Conservation (phyloP, 2,329 filamentous ascomycete genomes). For the Sphaerulina vaccinii region DNA sequence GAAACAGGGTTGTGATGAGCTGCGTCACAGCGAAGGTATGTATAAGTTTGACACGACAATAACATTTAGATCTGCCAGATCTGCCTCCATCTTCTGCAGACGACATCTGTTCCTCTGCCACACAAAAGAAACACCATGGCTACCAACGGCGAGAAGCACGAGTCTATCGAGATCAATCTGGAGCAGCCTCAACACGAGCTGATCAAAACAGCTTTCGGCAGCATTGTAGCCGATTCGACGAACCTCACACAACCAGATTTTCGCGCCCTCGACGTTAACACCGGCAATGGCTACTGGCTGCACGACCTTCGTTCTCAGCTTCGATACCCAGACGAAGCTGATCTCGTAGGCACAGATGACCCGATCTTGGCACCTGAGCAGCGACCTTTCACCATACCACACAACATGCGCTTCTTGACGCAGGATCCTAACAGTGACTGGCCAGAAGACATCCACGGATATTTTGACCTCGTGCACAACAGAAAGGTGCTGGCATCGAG, state of each 20-base stretch:
- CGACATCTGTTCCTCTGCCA: too few species aligned
- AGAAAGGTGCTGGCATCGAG: neutral
- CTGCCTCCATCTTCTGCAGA: too few species aligned
- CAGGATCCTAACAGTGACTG: slow-evolving; percentile 6
- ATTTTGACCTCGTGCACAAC: slow-evolving; percentile 14
- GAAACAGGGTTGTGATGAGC: too few species aligned
- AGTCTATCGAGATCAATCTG: neutral
- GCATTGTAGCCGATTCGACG: neutral
- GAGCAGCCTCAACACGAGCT: slow-evolving; percentile 7
- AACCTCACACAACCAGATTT: slow-evolving; percentile 3
- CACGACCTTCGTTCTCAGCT: slow-evolving; percentile 11
- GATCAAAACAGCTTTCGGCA: slow-evolving; percentile 6
- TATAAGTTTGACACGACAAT: too few species aligned
- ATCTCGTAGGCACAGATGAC: slow-evolving; percentile 14
- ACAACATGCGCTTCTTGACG: slow-evolving; percentile 14
- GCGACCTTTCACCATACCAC: slow-evolving; percentile 11
- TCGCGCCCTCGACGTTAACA: slow-evolving; percentile 9
- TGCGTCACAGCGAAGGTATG: too few species aligned
- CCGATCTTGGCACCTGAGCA: slow-evolving; percentile 5
- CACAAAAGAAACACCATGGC: neutral
- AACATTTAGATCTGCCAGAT: too few species aligned
- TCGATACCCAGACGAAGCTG: slow-evolving; percentile 5
- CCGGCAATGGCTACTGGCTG: slow-evolving; percentile 15
- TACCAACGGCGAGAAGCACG: neutral
- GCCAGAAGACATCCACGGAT: slow-evolving; percentile 14